Evolutionary conservation across 164 flowering plant species (phyloP).

Genomic region (grape (Vitis vinifera)): ASM3070453v1 NC_081813.1:21343501-21344000

Average conservation of each 20-base stretch:
- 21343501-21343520: not conserved
- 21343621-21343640: not conserved
- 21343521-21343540: not conserved
- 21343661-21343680: slow-evolving; percentile 7
- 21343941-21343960: not conserved
- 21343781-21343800: not conserved
- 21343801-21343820: not conserved
- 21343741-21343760: slow-evolving; percentile 5
- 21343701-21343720: slow-evolving; percentile 20
- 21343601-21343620: not conserved
- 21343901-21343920: not conserved
- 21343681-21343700: slow-evolving; percentile 1
- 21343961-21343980: not conserved
- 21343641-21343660: slow-evolving; percentile 15
- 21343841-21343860: slow-evolving; percentile 4
- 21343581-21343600: slow-evolving; percentile 3
- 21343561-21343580: slow-evolving; percentile 2
- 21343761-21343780: slow-evolving; percentile 9
- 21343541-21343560: not conserved
- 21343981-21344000: no score
- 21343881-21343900: not conserved
- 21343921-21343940: not conserved
- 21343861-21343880: not conserved
- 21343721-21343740: slow-evolving; percentile 14
- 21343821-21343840: slow-evolving; percentile 2